phyloP scores from a whole-genome alignment of 176 grass and related monocot species.

The Hordeum vulgare region DNA sequence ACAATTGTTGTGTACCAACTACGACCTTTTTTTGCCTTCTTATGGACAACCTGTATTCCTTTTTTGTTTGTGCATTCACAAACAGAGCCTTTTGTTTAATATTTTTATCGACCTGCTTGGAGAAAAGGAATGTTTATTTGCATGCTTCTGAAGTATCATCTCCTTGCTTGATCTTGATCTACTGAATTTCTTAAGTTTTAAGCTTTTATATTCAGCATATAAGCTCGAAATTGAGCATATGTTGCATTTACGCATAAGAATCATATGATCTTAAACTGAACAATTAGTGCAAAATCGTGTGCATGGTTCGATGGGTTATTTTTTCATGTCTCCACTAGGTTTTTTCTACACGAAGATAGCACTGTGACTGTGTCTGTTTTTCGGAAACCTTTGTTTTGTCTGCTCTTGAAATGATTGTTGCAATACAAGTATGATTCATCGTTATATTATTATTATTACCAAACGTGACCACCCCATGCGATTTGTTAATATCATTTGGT shows the following conservation, averaged over 20 bases:
- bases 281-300: not conserved
- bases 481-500: not conserved
- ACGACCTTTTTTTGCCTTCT: not conserved
- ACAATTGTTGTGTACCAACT: not conserved
- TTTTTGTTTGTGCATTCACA: not conserved
- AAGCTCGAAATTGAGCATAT: not conserved
- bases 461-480: no score
- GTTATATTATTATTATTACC: slow-evolving; percentile 3
- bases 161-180: not conserved
- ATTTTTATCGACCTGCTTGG: not conserved
- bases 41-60: not conserved
- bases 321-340: not conserved
- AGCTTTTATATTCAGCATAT: not conserved
- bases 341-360: not conserved
- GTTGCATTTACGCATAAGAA: not conserved
- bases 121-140: not conserved
- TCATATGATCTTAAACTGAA: not conserved
- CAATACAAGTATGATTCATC: not conserved
- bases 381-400: not conserved
- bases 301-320: not conserved
- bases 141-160: not conserved
- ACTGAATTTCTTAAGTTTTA: not conserved
- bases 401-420: not conserved
- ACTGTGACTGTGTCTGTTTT: not conserved
- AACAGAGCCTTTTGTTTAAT: not conserved